Percentiles rank a stretch among this genome's conserved stretches.
phyloP scores from a whole-genome alignment of 495 filamentous ascomycete species.

The Lindgomyces ingoldianus region DNA sequence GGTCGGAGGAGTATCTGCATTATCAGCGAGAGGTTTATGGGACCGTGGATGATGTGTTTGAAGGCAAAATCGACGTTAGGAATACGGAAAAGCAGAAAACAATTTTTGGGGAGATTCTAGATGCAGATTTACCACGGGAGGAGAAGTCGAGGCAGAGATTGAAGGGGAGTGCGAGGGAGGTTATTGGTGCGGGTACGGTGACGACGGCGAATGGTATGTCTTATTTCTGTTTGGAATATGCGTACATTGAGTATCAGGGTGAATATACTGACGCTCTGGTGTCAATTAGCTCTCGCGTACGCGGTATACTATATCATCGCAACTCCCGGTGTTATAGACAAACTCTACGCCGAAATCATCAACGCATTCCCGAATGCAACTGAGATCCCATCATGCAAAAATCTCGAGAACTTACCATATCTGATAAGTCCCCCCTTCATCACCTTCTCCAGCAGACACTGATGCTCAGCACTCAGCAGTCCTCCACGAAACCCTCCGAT shows the following conservation, averaged over 20 bases:
- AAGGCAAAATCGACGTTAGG: neutral
- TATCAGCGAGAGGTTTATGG: neutral
- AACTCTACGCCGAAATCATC: slow-evolving; percentile 37
- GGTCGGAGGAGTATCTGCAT: neutral
- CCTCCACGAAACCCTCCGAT: neutral
- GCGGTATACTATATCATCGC: neutral
- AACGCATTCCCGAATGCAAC: slow-evolving; percentile 43
- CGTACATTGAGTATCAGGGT: neutral
- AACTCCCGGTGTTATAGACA: slow-evolving; percentile 29
- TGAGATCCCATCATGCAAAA: neutral
- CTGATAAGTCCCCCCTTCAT: neutral
- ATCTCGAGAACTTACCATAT: too few relatives aligned
- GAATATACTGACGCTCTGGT: neutral
- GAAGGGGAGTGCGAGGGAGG: neutral
- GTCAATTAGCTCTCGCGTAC: neutral
- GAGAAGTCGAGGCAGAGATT: slow-evolving; percentile 17
- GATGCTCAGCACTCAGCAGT: neutral
- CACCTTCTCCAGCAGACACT: neutral
- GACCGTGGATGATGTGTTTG: neutral
- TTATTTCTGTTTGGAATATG: neutral
- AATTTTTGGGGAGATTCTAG: slow-evolving; percentile 1
- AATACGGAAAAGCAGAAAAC: neutral
- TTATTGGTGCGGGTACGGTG: slow-evolving; percentile 8
- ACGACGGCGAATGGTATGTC: slow-evolving; percentile 3
- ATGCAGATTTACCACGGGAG: neutral